Base-by-base conservation (phyloP, 2,329 filamentous ascomycete species). In the Orbilia brochopaga region DNA sequence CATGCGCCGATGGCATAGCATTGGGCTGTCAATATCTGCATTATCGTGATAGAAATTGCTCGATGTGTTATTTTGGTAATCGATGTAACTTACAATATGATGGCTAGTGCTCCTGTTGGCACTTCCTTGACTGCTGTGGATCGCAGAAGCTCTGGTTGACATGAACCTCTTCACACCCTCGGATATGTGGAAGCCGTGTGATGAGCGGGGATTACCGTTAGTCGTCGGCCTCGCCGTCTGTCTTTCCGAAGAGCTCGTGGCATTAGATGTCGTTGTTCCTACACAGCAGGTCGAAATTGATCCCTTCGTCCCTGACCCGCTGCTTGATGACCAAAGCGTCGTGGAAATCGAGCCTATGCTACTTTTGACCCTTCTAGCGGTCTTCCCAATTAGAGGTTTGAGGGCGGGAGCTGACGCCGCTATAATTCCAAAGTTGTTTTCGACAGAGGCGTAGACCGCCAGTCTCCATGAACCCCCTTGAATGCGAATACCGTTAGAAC, bases 351-450 rank as follows among this genome's bases (percentile, higher is more conserved):
- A 60, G n/a, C 51, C 55, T 27, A 72, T 42, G 11, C 50, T 72
- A 11, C 27, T 55, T 15, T 59, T 63, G 10, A 72, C 55, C n/a
- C 44, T 64, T 17, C 44, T 52, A 13, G 42, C 51, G n/a, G 60
- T 64, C 44, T 54, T 72, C 13, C 67, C 67, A 7, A 72, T 10
- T 17, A 73, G 21, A 10, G 69, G 69, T 37, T 67, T 73, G 3
- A 73, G 53, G 17, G 69, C 52, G 15, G 69, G 62, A n/a, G 69
- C 63, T 8, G 69, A 73, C 19, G 69, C 69, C 27, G 69, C 69
- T 59, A 73, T 73, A 5, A 73, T 73, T 17, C 62, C 69, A 37
- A 73, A 37, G 35, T 67, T 67, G 37, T 66, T 73, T 37, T 73
- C 56, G n/a, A 73, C 56, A 1, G 57, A 53, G 17, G 69, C 58